These are phyloP conservation scores for Alternaria novae-zelandiae DNA, from an alignment of 2,329 filamentous ascomycete genomes.

Conservation along the genomic window DNA sequence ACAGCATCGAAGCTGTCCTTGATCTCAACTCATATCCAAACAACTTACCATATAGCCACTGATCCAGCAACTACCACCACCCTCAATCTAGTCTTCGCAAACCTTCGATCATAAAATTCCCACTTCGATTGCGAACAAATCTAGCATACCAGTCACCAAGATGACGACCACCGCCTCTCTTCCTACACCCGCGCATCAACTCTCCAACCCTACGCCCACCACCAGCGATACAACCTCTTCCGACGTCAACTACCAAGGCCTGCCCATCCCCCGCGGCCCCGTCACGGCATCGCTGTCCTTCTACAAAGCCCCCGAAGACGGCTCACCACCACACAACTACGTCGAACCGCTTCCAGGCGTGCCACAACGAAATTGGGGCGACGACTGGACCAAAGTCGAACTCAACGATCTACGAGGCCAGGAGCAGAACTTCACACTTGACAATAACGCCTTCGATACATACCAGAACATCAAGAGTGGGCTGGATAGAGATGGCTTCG, in stretches of 20 bases:
- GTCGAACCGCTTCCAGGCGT: slow-evolving; percentile 69
- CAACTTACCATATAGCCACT: slow-evolving; percentile 15
- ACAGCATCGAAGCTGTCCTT: slow-evolving; percentile 8
- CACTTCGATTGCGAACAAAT: neutral
- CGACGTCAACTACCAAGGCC: slow-evolving; percentile 41
- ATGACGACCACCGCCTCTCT: slow-evolving; percentile 53
- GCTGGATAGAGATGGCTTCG: slow-evolving; percentile 63
- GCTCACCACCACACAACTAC: slow-evolving; percentile 51
- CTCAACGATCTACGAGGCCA: slow-evolving; percentile 77
- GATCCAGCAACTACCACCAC: slow-evolving; percentile 3
- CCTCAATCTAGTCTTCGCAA: neutral
- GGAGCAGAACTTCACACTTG: slow-evolving; percentile 70
- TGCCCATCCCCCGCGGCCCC: slow-evolving; percentile 37
- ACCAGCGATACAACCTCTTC: slow-evolving; percentile 32
- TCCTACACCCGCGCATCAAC: slow-evolving; percentile 53
- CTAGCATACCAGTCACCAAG: slow-evolving; percentile 23
- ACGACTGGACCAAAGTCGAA: slow-evolving; percentile 56
- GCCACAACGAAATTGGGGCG: slow-evolving; percentile 70
- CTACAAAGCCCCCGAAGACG: slow-evolving; percentile 36
- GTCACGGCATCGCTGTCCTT: slow-evolving; percentile 37
- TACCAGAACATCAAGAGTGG: slow-evolving; percentile 64
- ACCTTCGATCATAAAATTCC: neutral
- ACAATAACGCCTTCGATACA: slow-evolving; percentile 77
- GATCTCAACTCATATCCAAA: slow-evolving; percentile 12
- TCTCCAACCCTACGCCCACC: slow-evolving; percentile 34